These are phyloP conservation scores for Dryadomyces quercivorus DNA, from an alignment of 2,329 filamentous ascomycete genomes.

Conservation along the genomic window DNA sequence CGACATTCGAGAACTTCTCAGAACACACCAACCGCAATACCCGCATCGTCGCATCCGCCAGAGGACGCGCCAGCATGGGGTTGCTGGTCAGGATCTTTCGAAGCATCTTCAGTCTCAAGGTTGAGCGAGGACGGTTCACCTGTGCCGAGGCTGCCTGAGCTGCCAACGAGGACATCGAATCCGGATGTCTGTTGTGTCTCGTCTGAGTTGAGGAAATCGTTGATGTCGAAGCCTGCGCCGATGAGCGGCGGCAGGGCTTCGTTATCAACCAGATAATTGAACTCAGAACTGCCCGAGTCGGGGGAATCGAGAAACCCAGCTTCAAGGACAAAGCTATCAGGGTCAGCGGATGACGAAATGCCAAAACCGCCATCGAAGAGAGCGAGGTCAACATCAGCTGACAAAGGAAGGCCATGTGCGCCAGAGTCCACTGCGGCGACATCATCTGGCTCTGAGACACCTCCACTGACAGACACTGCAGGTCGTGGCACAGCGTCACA, in stretches of 20 bases:
- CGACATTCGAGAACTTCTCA: conserved; percentile 34
- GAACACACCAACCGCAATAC: conserved; percentile 56
- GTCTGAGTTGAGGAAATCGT: conserved; percentile 44
- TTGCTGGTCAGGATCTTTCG: conserved; percentile 59
- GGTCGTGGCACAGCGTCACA: conserved; percentile 96
- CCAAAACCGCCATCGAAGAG: conserved; percentile 58
- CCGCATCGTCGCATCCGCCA: conserved; percentile 62
- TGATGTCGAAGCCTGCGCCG: conserved; percentile 31
- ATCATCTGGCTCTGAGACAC: conserved; percentile 33
- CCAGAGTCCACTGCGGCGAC: conserved; percentile 29
- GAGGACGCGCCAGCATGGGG: conserved; percentile 61
- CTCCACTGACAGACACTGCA: conserved; percentile 95
- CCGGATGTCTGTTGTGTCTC: conserved; percentile 20
- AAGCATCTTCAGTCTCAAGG: conserved; percentile 48
- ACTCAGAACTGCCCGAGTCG: conserved; percentile 52
- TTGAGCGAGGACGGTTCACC: conserved; percentile 40
- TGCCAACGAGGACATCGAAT: conserved; percentile 34
- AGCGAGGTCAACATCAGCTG: conserved; percentile 50
- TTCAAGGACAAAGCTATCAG: conserved; percentile 68
- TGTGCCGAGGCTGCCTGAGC: conserved; percentile 21
- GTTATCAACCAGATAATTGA: conserved; percentile 56
- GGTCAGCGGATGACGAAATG: conserved; percentile 54
- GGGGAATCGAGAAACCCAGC: conserved; percentile 63
- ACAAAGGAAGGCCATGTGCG: conserved; percentile 31
- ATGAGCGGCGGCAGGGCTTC: conserved; percentile 31